Base-by-base conservation (phyloP, 2,329 filamentous ascomycete genomes). In the Aspergillus tubingensis region DNA sequence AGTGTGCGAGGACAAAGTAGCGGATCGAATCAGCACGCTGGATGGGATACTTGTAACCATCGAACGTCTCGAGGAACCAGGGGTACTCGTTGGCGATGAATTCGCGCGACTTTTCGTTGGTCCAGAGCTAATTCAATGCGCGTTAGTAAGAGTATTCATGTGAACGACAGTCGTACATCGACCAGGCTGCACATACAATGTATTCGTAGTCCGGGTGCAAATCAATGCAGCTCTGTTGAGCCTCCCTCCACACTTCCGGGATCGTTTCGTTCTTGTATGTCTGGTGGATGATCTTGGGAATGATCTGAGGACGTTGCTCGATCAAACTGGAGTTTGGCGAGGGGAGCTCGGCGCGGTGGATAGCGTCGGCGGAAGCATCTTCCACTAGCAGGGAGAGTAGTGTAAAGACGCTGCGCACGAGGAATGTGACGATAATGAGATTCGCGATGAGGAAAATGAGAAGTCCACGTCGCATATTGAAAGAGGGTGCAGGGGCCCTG, bases 281-380 rank as follows among this genome's bases (percentile, higher is more conserved):
- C 74, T 91, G 89, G 78, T 91, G 89, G 59, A 91, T 90, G 70
- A 91, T 91, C 76, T 89, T 90, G 51, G 89, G 89, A 53, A 91
- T 90, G 65, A 90, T 73, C 66, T 87, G 85, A 8, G 83, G 82
- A 50, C 80, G 79, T 51, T 81, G 79, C 62, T 83, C 83, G 65
- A 85, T 84, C 65, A 85, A 69, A 62, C 82, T 84, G 3, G 86
- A 86, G 69, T 88, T 86, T 15, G 86, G 85, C 8, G 86, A 83
- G 13, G 87, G 88, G 47, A 91, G 82, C 67, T 91, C 88, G 54
- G 85, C 82, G 65, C 82, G 82, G 64, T 83, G 83, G 60, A 91
- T 91, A 57, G 86, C 86, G 77, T 91, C 88, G 63, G 82, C 81
- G 17, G 84, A 80, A 63, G 87, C 88, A 77, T 89, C 85, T 76